These are phyloP conservation scores for Cryphonectria parasitica DNA, from an alignment of 2,329 filamentous ascomycete genomes.

Conservation along the genomic window DNA sequence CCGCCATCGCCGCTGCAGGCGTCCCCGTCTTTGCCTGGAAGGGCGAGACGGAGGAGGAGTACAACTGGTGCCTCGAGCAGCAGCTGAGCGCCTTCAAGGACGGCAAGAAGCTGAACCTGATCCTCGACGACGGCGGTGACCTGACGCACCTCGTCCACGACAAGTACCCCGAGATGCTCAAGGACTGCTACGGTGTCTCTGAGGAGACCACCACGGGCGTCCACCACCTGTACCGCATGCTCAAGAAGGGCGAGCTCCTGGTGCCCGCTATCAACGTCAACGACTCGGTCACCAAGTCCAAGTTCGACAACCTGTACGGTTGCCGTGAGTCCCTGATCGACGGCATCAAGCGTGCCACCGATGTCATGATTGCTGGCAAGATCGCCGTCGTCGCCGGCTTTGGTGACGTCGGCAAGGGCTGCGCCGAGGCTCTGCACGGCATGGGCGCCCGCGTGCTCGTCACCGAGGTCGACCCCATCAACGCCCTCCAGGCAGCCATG, in stretches of 20 bases:
- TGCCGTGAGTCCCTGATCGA: constrained; percentile 98
- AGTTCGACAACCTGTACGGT: constrained; percentile 99
- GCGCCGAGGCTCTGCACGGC: constrained; percentile 90
- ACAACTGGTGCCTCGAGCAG: constrained; percentile 99
- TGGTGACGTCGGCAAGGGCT: constrained; percentile 99
- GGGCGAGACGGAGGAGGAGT: constrained; percentile 99
- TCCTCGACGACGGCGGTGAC: constrained; percentile 98
- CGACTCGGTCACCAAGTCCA: constrained; percentile 99
- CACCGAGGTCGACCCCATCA: constrained; percentile 98
- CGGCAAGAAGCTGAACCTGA: constrained; percentile 94
- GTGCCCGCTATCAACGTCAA: constrained; percentile 99
- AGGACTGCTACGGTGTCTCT: constrained; percentile 97
- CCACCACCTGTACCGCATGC: constrained; percentile 98
- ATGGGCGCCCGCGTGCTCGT: constrained; percentile 97
- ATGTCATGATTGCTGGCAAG: constrained; percentile 99
- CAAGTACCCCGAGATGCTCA: constrained; percentile 98
- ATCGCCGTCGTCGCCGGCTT: constrained; percentile 96
- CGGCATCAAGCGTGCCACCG: constrained; percentile 99
- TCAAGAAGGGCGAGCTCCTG: constrained; percentile 87
- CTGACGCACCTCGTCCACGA: constrained; percentile 93
- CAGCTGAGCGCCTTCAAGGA: constrained; percentile 97
- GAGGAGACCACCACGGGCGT: constrained; percentile 99
- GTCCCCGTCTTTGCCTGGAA: constrained; percentile 82
- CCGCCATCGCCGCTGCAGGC: constrained; percentile 91
- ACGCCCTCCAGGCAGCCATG: constrained; percentile 97